Percentiles rank a stretch among this genome's conserved stretches.
Conservation (phyloP, 2,329 filamentous ascomycete species). For the Fusarium armeniacum region DNA sequence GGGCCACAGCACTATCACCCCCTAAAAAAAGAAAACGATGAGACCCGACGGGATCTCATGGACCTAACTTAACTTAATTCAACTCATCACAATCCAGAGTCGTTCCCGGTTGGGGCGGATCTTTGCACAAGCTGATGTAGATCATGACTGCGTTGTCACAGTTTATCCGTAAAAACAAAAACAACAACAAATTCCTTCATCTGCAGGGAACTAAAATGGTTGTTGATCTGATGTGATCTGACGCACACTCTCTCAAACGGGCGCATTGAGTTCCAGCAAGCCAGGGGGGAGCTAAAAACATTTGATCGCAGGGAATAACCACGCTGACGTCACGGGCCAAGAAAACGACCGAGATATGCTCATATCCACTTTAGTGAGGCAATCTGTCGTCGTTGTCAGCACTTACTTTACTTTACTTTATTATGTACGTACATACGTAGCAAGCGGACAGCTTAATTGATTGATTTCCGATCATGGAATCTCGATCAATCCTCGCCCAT, state of each 20-base stretch:
- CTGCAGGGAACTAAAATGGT: slow-evolving; percentile 2
- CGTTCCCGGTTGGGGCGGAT: not conserved
- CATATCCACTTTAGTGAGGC: slow-evolving; percentile 20
- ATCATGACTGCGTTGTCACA: slow-evolving; percentile 3
- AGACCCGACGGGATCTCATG: not conserved
- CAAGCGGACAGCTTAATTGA: not conserved
- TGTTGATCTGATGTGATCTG: slow-evolving; percentile 15
- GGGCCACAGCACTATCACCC: not conserved
- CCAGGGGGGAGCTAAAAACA: slow-evolving; percentile 13
- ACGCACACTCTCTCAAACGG: slow-evolving; percentile 28
- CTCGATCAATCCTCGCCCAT: slow-evolving; percentile 16
- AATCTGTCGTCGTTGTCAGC: slow-evolving; percentile 21
- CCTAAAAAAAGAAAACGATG: not conserved
- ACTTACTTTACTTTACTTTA: not conserved
- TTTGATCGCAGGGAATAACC: slow-evolving; percentile 22
- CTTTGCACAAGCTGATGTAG: not conserved
- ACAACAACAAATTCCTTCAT: not conserved
- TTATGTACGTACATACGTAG: no score
- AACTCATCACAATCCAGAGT: slow-evolving; percentile 3
- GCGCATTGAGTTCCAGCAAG: slow-evolving; percentile 20
- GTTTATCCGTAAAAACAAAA: slow-evolving; percentile 9
- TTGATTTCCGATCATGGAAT: slow-evolving; percentile 23
- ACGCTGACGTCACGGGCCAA: slow-evolving; percentile 45
- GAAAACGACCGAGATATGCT: slow-evolving; percentile 29
- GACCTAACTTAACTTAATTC: not conserved